Conservation (phyloP, 2,329 filamentous ascomycete species). For the Madurella fahalii region DNA sequence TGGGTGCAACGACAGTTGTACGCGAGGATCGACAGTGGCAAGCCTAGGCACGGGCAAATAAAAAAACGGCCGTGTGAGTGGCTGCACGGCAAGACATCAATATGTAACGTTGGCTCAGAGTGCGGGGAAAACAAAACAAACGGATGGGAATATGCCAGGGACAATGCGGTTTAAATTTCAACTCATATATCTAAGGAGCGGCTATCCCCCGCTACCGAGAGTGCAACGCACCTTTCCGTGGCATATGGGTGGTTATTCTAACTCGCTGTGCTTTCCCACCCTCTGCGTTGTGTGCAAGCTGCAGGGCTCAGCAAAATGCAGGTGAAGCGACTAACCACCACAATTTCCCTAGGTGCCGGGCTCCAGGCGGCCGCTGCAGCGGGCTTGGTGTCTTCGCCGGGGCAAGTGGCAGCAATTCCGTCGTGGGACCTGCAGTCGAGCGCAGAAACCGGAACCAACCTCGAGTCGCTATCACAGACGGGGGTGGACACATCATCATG, state of each 20-base stretch:
- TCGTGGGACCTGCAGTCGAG: slow-evolving; percentile 49
- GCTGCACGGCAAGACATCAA: neutral
- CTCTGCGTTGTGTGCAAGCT: neutral
- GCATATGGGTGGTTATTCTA: too few species aligned
- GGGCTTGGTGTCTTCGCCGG: slow-evolving; percentile 25
- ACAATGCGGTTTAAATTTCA: too few species aligned
- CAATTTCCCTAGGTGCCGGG: neutral
- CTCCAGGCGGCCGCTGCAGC: neutral
- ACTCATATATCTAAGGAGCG: too few species aligned
- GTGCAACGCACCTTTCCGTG: too few species aligned
- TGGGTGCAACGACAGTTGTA: too few species aligned
- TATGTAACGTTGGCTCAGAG: slow-evolving; percentile 7
- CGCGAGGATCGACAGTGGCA: too few species aligned
- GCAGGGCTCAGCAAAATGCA: neutral
- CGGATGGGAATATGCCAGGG: neutral
- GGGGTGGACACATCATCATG: slow-evolving; percentile 47
- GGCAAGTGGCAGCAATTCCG: slow-evolving; percentile 35
- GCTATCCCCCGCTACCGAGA: too few species aligned
- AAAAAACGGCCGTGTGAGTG: neutral
- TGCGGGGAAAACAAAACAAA: slow-evolving; percentile 5
- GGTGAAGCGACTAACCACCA: neutral
- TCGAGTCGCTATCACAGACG: slow-evolving; percentile 38
- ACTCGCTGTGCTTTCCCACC: neutral
- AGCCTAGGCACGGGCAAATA: neutral
- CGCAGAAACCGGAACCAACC: slow-evolving; percentile 32